phyloP scores from a whole-genome alignment of 352 stramenopile species.

The Halophytophthora polymorphica region DNA sequence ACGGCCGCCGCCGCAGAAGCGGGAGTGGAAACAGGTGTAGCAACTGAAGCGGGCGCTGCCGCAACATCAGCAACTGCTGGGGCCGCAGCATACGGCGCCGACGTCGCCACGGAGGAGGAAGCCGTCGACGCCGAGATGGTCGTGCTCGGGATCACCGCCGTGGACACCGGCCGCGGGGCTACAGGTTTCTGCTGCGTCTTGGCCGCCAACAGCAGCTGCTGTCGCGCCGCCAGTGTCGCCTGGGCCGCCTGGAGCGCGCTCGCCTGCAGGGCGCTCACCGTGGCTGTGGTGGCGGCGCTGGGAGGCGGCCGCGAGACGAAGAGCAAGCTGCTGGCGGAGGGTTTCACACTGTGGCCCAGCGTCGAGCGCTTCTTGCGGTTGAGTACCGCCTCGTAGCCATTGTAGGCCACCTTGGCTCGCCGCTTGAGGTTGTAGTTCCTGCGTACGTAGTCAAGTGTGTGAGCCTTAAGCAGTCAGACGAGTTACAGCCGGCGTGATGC shows the following conservation, averaged over 20 bases:
- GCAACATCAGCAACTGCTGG: no score
- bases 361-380: conserved; percentile 64
- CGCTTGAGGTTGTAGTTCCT: conserved; percentile 73
- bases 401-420: conserved; percentile 45
- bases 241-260: conserved; percentile 30
- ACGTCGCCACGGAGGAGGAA: no score
- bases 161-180: no score
- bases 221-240: conserved; percentile 26
- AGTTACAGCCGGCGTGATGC: neutral
- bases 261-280: conserved; percentile 20
- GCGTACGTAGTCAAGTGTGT: conserved; percentile 9
- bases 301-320: conserved; percentile 22
- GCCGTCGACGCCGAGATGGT: no score
- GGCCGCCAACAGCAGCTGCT: conserved; percentile 13
- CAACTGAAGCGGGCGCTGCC: no score
- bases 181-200: conserved; percentile 30
- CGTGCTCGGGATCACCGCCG: no score
- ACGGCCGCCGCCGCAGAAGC: conserved; percentile 15
- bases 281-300: conserved; percentile 10
- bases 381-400: conserved; percentile 75
- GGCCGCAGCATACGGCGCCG: no score
- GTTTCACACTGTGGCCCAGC: conserved; percentile 21
- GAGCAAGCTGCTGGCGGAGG: conserved; percentile 16
- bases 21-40: no score
- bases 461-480: neutral